These are phyloP conservation scores for Hypholoma fasciculare DNA, from an alignment of 768 basidiomycete genomes.

Conservation along the genomic window DNA sequence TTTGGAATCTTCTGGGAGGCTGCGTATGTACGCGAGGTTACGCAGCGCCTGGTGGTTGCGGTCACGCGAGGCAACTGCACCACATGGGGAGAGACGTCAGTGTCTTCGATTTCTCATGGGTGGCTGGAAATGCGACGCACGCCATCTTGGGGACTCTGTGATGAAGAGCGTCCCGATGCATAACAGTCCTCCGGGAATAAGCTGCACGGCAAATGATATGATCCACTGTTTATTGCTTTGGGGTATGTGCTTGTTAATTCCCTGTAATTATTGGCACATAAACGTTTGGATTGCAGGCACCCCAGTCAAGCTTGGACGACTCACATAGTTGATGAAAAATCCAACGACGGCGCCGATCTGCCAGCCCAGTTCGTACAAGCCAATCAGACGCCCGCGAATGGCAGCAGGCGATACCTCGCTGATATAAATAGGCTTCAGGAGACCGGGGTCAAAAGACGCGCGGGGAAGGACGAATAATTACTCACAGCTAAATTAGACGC, in stretches of 20 bases:
- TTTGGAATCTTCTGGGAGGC: conserved; percentile 26
- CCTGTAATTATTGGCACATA: conserved; percentile 16
- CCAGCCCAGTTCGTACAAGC: conserved; percentile 48
- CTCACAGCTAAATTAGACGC: conserved; percentile 7
- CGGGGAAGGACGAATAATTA: neutral
- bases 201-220: conserved; percentile 38
- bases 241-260: conserved; percentile 27
- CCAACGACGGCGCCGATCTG: conserved; percentile 48
- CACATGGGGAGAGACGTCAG: conserved; percentile 21
- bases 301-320: neutral
- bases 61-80: conserved; percentile 35
- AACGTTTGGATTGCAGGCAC: neutral
- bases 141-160: conserved; percentile 25
- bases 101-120: neutral
- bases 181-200: conserved; percentile 35
- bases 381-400: conserved; percentile 47
- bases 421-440: conserved; percentile 35
- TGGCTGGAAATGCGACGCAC: neutral
- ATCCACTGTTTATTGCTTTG: conserved; percentile 34
- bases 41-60: conserved; percentile 27
- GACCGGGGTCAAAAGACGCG: neutral
- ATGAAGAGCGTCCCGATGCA: conserved; percentile 32
- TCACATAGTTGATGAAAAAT: conserved; percentile 12
- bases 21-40: conserved; percentile 33
- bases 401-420: conserved; percentile 45